These are phyloP conservation scores for Calocybe gambosa DNA, from an alignment of 1,284 basidiomycete genomes.

Conservation along the genomic window DNA sequence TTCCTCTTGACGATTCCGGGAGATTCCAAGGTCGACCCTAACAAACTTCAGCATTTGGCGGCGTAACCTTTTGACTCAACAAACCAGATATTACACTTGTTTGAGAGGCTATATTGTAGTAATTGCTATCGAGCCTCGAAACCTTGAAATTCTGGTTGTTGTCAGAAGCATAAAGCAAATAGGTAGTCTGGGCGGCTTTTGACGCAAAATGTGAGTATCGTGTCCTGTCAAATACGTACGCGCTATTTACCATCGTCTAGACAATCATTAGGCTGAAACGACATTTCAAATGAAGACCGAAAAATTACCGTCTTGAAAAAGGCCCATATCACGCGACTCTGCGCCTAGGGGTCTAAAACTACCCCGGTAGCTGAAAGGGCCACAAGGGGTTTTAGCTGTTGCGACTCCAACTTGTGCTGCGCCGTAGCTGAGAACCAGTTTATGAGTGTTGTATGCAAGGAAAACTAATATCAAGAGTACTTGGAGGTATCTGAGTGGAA, in stretches of 20 bases:
- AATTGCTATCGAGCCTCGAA: constrained; percentile 46
- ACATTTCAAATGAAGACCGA: background rate
- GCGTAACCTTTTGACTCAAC: constrained; percentile 7
- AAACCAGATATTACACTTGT: constrained; percentile 41
- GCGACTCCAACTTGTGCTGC: constrained; percentile 59
- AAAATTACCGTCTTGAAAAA: constrained; percentile 50
- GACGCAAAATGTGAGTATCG: background rate
- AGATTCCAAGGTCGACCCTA: constrained; percentile 53
- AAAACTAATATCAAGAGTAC: constrained; percentile 27
- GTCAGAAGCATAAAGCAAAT: constrained; percentile 60
- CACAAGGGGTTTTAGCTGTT: constrained; percentile 51
- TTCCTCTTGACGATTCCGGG: constrained; percentile 57
- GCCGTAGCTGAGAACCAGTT: constrained; percentile 40
- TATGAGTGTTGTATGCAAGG: background rate
- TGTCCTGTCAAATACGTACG: background rate
- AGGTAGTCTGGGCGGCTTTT: constrained; percentile 37
- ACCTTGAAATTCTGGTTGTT: constrained; percentile 70
- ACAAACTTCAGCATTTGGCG: background rate
- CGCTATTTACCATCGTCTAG: constrained; percentile 34
- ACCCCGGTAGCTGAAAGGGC: constrained; percentile 50
- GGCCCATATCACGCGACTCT: constrained; percentile 53
- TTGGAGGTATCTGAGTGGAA: constrained; percentile 61
- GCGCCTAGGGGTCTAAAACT: constrained; percentile 56
- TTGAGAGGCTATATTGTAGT: constrained; percentile 49
- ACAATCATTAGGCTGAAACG: background rate